Base-by-base conservation (phyloP, 2,329 filamentous ascomycete genomes). In the Plenodomus tracheiphilus region DNA sequence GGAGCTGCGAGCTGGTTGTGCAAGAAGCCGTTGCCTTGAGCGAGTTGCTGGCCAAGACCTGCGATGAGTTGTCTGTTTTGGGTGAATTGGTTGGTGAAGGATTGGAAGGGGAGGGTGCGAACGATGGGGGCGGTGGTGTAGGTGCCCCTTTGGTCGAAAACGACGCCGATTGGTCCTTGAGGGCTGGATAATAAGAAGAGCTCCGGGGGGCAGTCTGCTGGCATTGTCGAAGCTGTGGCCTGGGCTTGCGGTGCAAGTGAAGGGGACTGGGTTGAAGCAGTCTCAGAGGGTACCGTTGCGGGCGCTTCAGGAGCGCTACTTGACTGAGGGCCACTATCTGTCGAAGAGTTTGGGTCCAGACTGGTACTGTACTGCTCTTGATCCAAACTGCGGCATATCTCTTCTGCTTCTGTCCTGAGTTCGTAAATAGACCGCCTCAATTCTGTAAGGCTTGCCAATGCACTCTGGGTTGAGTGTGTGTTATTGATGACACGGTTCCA, bases 181-280 rank as follows among this genome's bases (percentile, higher is more conserved):
- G 70, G 69, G 46, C 68, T 68, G 20, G 69, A 70, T 0, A 73
- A 60, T 9, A 72, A 56, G 43, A 71, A 73, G 6, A 72, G 52
- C 41, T 72, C 64, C 20, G 57, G 49, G 7, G 61, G 62, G 7
- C 58, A 48, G 22, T 56, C 49, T 22, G 64, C 32, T 1, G 58
- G 54, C 4, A 62, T 41, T 25, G 56, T 39, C 8, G 43, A 56
- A 3, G 47, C 11, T 9, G 39, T 28, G n/a, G 34, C 41, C 17
- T 49, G 44, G n/a, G 37, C 30, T 15, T 46, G 48, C 41, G 42
- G 39, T 42, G 47, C 58, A 11, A 53, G 41, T 28, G 52, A 39
- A 10, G 11, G 8, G 4, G 28, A 32, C 4, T 32, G 28, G 8
- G 28, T 32, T 15, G 28, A 11, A 4, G 28, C 28, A 32, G 28